Evolutionary conservation across 345 rosid genomes (phyloP), one percentile per base, ranked within the genome.

Genomic region (Raphanus sativus): DNA sequence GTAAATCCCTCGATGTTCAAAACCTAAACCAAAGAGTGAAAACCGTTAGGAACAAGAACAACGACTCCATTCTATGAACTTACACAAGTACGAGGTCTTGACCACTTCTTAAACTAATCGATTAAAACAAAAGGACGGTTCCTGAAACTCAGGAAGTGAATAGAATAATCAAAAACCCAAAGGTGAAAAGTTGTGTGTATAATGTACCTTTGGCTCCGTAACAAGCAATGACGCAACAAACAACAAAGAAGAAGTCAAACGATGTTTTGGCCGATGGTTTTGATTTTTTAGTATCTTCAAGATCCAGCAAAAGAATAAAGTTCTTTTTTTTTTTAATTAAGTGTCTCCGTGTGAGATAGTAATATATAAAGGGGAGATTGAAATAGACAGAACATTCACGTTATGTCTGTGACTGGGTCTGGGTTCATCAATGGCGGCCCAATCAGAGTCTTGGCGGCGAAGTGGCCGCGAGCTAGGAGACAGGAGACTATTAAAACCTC

Each of bases 201-300:
- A 21, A 21, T 25, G 68, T 82, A 87, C 89, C 89, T 91, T 76
- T 87, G 86, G 78, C 86, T 88, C 83, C 61, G 78, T 80, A 86
- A 86, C 81, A 89, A 86, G 91, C 83, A 85, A 80, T 67, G 56
- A 55, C 75, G 45, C 29, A 73, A 42, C 72, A 50, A 50, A 34
- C 55, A 50, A 50, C 16, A 45, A 45, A 52, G 11, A 50, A 70
- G 1, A 77, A 71, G 71, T 71, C 74, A 85, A 76, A 70, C 73
- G 38, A 67, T 62, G 75, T 81, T 58, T 50, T 38, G 65, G 86
- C 93, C 90, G 90, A 88, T 89, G 75, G 69, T 58, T 50, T 38
- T 55, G 10, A n/a, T n/a, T 50, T 60, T 62, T 58, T 64, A 59
- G 13, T 61, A 12, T 68, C 78, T 79, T 79, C 60, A 79, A 68